Base-by-base conservation (phyloP, 78 protist genomes). In the Dictyostelium purpureum region DNA sequence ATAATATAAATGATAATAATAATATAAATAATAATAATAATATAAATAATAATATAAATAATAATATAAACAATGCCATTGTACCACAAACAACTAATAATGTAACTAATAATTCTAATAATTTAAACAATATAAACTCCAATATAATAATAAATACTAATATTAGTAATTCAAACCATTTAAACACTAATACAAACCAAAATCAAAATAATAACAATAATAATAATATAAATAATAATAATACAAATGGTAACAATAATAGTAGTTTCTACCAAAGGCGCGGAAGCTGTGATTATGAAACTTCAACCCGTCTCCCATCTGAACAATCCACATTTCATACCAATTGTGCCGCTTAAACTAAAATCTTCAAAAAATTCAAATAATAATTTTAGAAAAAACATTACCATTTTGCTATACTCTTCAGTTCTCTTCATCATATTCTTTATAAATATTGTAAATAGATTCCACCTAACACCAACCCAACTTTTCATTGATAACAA, bases 281-380 rank as follows among this genome's bases (percentile, higher is more conserved):
- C 14, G 81, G 81, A 38, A 51, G 67, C 19, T 75, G 81, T n/a
- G 81, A 75, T 37, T 75, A 75, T 52, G 81, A 75, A 28, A 28
- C 71, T 28, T 28, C 54, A 69, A 69, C 49, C 38, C 49, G 76
- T 21, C 33, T 40, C 52, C 52, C 76, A 69, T n/a, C 56, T 42
- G 52, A 69, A 69, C 12, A 37, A 26, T n/a, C 52, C 2, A 40
- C 76, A 40, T 69, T 69, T 40, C 76, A 69, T n/a, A 40, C 76
- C 12, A 69, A 69, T 69, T 69, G 76, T 19, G 76, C 51, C 51
- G 76, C 76, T 40, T 69, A 40, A 69, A 33, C 40, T 63, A 63
- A 63, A 63, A 63, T 18, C 26, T 26, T 9, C 21, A 57, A 57
- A 57, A 63, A 63, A 63, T 33, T 33, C 26, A 37, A 37, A 33